Base-by-base conservation (phyloP, 495 filamentous ascomycete species). In the Daldinia loculata region DNA sequence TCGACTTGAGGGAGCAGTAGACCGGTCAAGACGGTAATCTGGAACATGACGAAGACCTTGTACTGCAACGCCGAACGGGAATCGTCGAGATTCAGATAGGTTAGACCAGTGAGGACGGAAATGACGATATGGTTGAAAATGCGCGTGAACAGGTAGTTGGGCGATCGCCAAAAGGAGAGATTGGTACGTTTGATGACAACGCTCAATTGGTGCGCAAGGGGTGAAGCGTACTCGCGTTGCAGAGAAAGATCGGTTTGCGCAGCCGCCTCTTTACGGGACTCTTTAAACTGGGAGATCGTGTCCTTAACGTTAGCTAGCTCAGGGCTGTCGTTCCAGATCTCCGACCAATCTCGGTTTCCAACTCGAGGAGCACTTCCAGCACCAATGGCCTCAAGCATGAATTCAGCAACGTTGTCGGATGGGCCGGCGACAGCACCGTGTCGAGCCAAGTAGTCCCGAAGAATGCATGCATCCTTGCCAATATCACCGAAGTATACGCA, bases 371-470 rank as follows among this genome's bases (percentile, higher is more conserved):
- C 80, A 67, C 88, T 87, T 24, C 92, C 92, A 45, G 92, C 93
- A 36, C 94, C 93, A 29, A 97, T 91, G 1, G 90, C 90, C 69
- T 97, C 93, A 7, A 97, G 86, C 90, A 96, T 95, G 82, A 88
- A 95, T 78, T 96, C 93, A 2, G 93, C 93, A 3, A 92, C 89
- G 74, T 94, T 93, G 24, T 89, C 88, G n/a, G 87, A 84, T 4
- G 83, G 79, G 22, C 78, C 75, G 12, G 80, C 77, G 27, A 83
- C 78, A n/a, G 88, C 88, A 15, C 85, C 88, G 56, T 90, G 80
- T n/a, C 82, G 79, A 32, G 79, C 78, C 14, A 87, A 79, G 58
- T 85, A 85, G 53, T 78, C 78, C 17, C 82, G 71, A 14, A 85
- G 74, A n/a, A 83, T 71, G 30, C 74, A 67, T 4, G 86, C 86